phyloP scores from a whole-genome alignment of 2,329 filamentous ascomycete species.

The Ceratocystis cubensis region DNA sequence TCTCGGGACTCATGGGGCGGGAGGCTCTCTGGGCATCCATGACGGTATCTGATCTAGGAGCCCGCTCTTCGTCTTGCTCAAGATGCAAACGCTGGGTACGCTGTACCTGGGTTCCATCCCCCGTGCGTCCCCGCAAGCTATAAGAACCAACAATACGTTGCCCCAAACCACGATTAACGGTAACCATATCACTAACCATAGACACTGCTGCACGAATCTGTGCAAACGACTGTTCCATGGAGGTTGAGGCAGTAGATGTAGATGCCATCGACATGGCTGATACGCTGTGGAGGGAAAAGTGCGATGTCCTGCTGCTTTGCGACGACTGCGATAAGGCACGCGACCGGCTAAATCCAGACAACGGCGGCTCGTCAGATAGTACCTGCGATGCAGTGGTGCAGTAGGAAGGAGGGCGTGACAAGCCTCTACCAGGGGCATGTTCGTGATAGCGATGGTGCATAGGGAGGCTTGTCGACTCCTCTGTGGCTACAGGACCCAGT shows the following conservation, averaged over 20 bases:
- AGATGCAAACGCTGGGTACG: neutral
- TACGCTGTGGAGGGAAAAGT: slow-evolving; percentile 10
- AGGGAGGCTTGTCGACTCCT: neutral
- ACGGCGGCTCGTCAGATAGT: neutral
- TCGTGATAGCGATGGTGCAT: slow-evolving; percentile 3
- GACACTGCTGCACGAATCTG: slow-evolving; percentile 36
- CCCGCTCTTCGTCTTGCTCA: neutral
- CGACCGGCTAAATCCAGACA: neutral
- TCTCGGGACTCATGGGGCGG: slow-evolving; percentile 17
- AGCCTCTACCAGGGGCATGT: neutral
- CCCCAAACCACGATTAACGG: slow-evolving; percentile 32
- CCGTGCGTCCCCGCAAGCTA: slow-evolving; percentile 6
- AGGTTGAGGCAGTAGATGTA: slow-evolving; percentile 24
- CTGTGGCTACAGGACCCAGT: neutral
- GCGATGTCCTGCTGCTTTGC: slow-evolving; percentile 3
- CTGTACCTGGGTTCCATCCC: neutral
- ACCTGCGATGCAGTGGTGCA: slow-evolving; percentile 12
- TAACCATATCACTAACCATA: slow-evolving; percentile 36
- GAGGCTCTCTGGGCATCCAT: neutral
- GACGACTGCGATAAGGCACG: slow-evolving; percentile 16
- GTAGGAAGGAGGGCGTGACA: slow-evolving; percentile 17
- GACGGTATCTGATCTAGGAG: neutral
- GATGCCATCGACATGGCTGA: slow-evolving; percentile 11
- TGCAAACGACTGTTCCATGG: slow-evolving; percentile 39
- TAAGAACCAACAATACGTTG: slow-evolving; percentile 17